Evolutionary conservation across 2,329 filamentous ascomycete genomes (phyloP).

Genomic region (Alternaria solani): DNA sequence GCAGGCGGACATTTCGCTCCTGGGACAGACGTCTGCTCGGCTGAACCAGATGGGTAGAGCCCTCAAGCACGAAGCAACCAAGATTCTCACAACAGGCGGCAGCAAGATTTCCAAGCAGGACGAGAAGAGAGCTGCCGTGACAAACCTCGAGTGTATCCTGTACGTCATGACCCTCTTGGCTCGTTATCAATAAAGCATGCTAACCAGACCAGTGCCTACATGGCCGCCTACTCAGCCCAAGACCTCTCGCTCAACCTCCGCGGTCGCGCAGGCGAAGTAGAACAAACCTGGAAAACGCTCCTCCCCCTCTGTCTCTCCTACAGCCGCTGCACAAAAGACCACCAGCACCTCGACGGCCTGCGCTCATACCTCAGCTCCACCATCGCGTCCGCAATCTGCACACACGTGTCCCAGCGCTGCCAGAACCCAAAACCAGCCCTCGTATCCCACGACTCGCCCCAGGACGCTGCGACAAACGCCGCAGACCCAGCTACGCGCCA

Average conservation of each 20-base stretch:
- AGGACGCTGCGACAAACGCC: slow-evolving; percentile 31
- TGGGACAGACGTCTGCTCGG: slow-evolving; percentile 51
- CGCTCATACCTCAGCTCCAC: slow-evolving; percentile 52
- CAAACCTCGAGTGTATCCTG: slow-evolving; percentile 57
- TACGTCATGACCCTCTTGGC: slow-evolving; percentile 25
- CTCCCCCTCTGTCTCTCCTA: slow-evolving; percentile 48
- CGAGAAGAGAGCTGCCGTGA: slow-evolving; percentile 51
- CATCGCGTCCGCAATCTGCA: slow-evolving; percentile 50
- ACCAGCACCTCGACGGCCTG: slow-evolving; percentile 52
- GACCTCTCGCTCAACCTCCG: slow-evolving; percentile 42
- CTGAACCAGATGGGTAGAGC: slow-evolving; percentile 54
- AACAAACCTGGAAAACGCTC: slow-evolving; percentile 50
- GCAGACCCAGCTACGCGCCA: slow-evolving; percentile 37
- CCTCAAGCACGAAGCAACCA: slow-evolving; percentile 57
- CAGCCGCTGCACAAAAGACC: slow-evolving; percentile 41
- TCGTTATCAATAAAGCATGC: not conserved
- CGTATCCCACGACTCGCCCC: slow-evolving; percentile 37
- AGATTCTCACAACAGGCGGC: slow-evolving; percentile 36
- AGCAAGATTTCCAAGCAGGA: slow-evolving; percentile 42
- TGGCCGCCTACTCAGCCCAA: slow-evolving; percentile 48
- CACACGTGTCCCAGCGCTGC: slow-evolving; percentile 41
- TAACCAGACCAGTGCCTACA: slow-evolving; percentile 46
- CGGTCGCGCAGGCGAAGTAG: slow-evolving; percentile 43
- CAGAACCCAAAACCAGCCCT: slow-evolving; percentile 16
- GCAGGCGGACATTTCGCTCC: slow-evolving; percentile 45